Evolutionary conservation across 2,329 filamentous ascomycete species (phyloP).

Genomic region (Exophiala calicioides): DNA sequence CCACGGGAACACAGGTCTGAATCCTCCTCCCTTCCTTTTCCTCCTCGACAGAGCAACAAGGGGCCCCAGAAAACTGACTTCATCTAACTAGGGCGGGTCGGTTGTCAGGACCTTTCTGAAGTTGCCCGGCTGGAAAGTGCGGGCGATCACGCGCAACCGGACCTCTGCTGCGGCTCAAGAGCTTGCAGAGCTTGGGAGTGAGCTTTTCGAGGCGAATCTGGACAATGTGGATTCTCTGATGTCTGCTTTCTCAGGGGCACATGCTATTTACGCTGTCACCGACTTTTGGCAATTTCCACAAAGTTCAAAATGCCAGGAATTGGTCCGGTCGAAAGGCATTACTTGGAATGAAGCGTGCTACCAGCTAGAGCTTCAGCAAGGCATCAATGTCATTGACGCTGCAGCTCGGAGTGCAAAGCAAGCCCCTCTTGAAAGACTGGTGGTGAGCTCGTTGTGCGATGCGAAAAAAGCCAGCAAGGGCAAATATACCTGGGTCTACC

Average conservation of each 20-base stretch:
- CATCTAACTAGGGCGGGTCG: slow-evolving; percentile 62
- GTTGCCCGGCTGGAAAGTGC: slow-evolving; percentile 52
- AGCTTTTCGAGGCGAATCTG: slow-evolving; percentile 56
- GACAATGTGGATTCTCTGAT: slow-evolving; percentile 49
- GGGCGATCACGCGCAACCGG: slow-evolving; percentile 57
- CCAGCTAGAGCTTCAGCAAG: slow-evolving; percentile 39
- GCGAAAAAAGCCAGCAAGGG: slow-evolving; percentile 42
- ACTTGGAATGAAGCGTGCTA: slow-evolving; percentile 16
- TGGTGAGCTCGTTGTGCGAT: slow-evolving; percentile 43
- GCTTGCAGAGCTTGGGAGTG: slow-evolving; percentile 50
- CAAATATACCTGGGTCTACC: slow-evolving; percentile 44
- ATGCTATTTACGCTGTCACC: slow-evolving; percentile 56
- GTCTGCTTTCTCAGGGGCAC: slow-evolving; percentile 48
- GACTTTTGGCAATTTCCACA: too few species aligned
- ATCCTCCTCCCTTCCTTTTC: too few species aligned
- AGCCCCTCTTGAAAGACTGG: slow-evolving; percentile 45
- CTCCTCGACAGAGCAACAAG: too few species aligned
- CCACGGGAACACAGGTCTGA: too few species aligned
- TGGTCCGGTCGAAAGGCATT: slow-evolving; percentile 11
- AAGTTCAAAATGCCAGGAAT: too few species aligned
- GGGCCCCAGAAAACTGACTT: too few species aligned
- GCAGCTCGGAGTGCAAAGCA: slow-evolving; percentile 31
- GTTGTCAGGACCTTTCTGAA: slow-evolving; percentile 50
- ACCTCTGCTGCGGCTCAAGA: slow-evolving; percentile 47
- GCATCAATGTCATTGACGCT: slow-evolving; percentile 41